Conservation (phyloP, 2,329 filamentous ascomycete species). For the Hymenoscyphus infarciens region DNA sequence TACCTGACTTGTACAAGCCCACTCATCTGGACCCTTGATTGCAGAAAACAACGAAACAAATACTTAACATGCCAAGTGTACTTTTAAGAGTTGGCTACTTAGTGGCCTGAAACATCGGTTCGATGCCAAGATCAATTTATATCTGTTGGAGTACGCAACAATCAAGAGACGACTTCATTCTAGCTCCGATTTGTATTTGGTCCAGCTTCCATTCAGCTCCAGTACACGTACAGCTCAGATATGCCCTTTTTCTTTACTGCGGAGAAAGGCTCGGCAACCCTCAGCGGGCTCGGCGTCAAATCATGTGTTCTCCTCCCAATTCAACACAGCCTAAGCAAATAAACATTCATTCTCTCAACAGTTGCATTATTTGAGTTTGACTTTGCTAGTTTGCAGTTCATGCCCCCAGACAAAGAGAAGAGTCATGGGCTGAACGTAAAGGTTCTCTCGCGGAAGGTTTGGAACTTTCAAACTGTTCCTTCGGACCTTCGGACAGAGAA, state of each 20-base stretch:
- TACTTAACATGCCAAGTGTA: background rate
- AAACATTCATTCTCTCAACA: background rate
- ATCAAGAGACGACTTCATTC: background rate
- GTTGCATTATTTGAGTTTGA: background rate
- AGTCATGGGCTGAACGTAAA: background rate
- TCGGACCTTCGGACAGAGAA: background rate
- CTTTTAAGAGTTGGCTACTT: background rate
- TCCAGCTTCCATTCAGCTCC: background rate
- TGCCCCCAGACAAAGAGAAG: too few relatives aligned
- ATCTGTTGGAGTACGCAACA: background rate
- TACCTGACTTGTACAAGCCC: background rate
- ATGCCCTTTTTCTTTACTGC: background rate
- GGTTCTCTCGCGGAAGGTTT: background rate
- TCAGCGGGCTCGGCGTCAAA: background rate
- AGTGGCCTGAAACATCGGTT: background rate
- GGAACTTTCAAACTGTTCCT: background rate
- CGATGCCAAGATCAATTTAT: background rate
- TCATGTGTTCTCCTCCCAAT: background rate
- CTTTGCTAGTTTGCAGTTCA: background rate
- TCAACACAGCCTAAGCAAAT: background rate
- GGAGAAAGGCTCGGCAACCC: background rate
- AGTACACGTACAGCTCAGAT: too few relatives aligned
- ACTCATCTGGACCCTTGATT: background rate
- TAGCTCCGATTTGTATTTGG: background rate
- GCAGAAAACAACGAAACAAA: background rate